phyloP scores from a whole-genome alignment of 192 early-diverging fungal genomes.

The Coemansia sp. region DNA sequence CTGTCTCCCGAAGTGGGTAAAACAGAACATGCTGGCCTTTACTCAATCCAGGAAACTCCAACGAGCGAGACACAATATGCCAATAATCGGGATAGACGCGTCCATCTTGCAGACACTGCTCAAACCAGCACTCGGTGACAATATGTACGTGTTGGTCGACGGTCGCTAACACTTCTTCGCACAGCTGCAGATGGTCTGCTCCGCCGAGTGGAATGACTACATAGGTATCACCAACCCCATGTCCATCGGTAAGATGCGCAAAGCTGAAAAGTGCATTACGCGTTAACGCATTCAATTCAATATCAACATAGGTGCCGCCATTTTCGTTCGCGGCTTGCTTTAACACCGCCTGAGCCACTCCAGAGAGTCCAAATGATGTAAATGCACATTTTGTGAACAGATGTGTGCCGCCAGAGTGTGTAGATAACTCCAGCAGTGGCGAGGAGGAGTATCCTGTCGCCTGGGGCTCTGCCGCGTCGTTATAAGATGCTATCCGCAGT shows the following conservation, averaged over 20 bases:
- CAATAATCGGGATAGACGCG: constrained; percentile 33
- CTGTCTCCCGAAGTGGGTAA: constrained; percentile 14
- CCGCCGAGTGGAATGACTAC: constrained; percentile 33
- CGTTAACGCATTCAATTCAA: background rate
- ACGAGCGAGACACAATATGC: constrained; percentile 8
- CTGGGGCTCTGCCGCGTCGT: background rate
- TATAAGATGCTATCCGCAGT: background rate
- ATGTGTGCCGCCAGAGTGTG: background rate
- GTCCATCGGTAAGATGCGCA: background rate
- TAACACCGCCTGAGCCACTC: constrained; percentile 8
- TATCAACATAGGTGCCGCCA: constrained; percentile 25
- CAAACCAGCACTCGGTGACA: constrained; percentile 64
- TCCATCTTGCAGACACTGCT: constrained; percentile 55
- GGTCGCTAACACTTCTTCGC: constrained; percentile 5
- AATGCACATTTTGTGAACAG: constrained; percentile 37
- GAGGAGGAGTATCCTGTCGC: constrained; percentile 3
- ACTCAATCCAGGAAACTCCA: constrained; percentile 17
- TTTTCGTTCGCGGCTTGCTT: constrained; percentile 19
- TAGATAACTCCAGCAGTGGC: constrained; percentile 11
- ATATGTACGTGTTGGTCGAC: constrained; percentile 19
- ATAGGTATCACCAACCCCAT: constrained; percentile 7
- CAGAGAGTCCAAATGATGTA: constrained; percentile 30
- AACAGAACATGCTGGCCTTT: constrained; percentile 48
- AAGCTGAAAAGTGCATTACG: constrained; percentile 2
- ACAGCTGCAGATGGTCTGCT: constrained; percentile 9